Conservation (phyloP, 306 rosid species). For the Psophocarpus tetragonolobus region DNA sequence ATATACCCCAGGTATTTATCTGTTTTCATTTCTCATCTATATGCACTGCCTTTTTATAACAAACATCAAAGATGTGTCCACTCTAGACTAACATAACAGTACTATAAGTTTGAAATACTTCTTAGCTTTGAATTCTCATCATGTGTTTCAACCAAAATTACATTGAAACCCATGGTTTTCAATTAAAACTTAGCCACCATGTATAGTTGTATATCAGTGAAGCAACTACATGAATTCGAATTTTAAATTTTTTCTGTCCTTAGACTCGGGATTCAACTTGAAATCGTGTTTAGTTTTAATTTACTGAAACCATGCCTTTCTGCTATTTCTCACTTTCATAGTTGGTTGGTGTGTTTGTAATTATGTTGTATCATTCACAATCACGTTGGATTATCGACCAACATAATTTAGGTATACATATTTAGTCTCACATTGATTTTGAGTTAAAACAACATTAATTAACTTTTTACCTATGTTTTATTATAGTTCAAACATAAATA, state of each 20-base stretch:
- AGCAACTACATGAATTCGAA: neutral
- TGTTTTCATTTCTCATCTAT: neutral
- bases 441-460: neutral
- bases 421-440: neutral
- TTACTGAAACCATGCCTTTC: neutral
- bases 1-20: conserved; percentile 52
- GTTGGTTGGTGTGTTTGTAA: too few relatives aligned
- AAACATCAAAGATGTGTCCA: neutral
- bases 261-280: neutral
- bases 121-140: neutral
- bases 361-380: neutral
- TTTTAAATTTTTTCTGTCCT: neutral
- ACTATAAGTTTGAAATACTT: neutral
- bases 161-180: neutral
- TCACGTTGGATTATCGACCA: neutral
- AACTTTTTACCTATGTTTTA: too few relatives aligned
- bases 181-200: neutral
- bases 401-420: neutral
- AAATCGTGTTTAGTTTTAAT: neutral
- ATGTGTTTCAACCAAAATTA: neutral
- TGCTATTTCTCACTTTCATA: neutral
- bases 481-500: neutral
- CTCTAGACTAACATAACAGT: too few relatives aligned
- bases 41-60: neutral
- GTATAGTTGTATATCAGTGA: neutral